These are phyloP conservation scores for Stephania cephalantha DNA, from an alignment of 164 flowering plant genomes.

Conservation along the genomic window DNA sequence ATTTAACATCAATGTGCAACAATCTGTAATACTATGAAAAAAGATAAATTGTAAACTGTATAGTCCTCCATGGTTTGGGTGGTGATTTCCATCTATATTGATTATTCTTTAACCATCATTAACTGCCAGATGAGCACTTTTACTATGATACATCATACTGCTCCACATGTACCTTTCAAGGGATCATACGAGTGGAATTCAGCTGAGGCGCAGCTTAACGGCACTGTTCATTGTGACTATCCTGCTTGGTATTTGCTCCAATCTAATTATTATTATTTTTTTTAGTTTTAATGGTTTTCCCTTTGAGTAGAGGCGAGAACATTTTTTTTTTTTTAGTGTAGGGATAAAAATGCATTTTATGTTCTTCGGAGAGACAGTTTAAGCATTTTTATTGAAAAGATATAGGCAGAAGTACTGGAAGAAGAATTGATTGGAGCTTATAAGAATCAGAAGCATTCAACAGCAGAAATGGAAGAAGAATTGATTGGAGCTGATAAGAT, in stretches of 20 bases:
- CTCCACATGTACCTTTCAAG: constrained; percentile 93
- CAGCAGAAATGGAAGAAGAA: constrained; percentile 12
- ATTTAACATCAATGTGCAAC: background rate
- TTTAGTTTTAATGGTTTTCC: background rate
- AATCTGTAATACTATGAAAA: background rate
- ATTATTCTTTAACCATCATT: background rate
- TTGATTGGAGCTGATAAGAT: constrained; percentile 35
- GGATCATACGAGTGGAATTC: constrained; percentile 28
- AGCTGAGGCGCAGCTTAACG: constrained; percentile 54
- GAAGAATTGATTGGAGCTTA: constrained; percentile 28
- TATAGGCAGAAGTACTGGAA: constrained; percentile 42
- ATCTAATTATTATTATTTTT: background rate
- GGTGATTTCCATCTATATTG: background rate
- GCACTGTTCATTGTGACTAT: constrained; percentile 91
- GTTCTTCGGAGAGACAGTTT: background rate
- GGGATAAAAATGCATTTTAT: background rate
- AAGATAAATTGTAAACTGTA: background rate
- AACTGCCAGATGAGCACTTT: constrained; percentile 82
- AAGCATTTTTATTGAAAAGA: background rate
- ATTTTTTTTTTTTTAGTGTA: background rate
- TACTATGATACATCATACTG: constrained; percentile 96
- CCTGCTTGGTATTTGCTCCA: constrained; percentile 58
- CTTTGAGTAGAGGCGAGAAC: background rate
- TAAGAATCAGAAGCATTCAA: constrained; percentile 3
- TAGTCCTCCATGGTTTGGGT: background rate